Evolutionary conservation across 441 rosid genomes (phyloP).

Genomic region (Flueggea neowawraea): DNA sequence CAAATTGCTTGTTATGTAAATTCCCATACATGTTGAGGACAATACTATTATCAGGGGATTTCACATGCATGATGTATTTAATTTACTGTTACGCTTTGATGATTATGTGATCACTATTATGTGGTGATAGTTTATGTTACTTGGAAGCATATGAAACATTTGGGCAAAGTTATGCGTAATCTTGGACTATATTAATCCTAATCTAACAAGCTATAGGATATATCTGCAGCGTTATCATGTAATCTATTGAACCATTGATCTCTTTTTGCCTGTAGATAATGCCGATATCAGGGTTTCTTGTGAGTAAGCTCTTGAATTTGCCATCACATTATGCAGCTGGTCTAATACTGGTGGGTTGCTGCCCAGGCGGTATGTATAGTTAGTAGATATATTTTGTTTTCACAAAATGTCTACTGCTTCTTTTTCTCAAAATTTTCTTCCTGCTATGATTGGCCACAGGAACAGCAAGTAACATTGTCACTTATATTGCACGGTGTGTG

Average conservation of each 20-base stretch:
- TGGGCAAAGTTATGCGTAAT: too few relatives aligned
- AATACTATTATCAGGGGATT: too few relatives aligned
- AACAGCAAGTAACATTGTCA: constrained; percentile 87
- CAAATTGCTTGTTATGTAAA: too few relatives aligned
- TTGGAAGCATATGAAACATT: too few relatives aligned
- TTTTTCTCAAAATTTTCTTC: constrained; percentile 6
- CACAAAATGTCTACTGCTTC: constrained; percentile 4
- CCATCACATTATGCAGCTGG: constrained; percentile 92
- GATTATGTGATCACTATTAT: too few relatives aligned
- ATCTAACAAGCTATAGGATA: not conserved
- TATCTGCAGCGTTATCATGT: not conserved
- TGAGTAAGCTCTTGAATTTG: constrained; percentile 75
- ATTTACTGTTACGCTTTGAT: too few relatives aligned
- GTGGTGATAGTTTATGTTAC: too few relatives aligned
- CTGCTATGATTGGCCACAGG: constrained; percentile 43
- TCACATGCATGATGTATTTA: too few relatives aligned
- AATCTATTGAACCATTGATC: not conserved
- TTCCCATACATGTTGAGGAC: too few relatives aligned
- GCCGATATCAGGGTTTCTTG: constrained; percentile 76
- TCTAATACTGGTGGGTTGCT: constrained; percentile 82
- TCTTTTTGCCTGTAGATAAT: constrained; percentile 51
- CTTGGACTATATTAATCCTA: not conserved
- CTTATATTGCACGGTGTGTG: constrained; percentile 74
- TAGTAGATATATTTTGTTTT: constrained; percentile 1
- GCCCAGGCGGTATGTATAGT: constrained; percentile 72